Evolutionary conservation across 2,329 filamentous ascomycete species (phyloP).

Genomic region (Scortechinia acanthostroma): DNA sequence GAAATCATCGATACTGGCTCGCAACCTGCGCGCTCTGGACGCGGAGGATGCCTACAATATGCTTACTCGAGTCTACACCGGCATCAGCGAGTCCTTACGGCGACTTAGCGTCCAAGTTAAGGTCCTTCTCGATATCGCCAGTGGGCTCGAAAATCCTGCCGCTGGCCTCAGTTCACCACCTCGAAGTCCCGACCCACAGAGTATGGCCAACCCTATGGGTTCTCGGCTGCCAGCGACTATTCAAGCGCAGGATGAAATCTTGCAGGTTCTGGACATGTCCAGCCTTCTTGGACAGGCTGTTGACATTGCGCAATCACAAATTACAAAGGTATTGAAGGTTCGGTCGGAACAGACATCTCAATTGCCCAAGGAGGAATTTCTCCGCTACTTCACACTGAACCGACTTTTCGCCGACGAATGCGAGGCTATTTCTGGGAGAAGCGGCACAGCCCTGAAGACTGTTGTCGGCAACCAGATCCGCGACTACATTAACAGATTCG

Average conservation of each 20-base stretch:
- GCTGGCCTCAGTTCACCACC: background rate
- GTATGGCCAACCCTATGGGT: background rate
- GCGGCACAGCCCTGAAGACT: slow-evolving; percentile 48
- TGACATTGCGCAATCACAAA: slow-evolving; percentile 56
- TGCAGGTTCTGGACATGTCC: slow-evolving; percentile 58
- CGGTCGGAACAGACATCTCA: slow-evolving; percentile 50
- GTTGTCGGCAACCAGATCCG: slow-evolving; percentile 56
- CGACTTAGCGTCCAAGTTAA: background rate
- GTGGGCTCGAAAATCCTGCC: background rate
- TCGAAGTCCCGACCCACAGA: background rate
- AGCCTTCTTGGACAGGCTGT: slow-evolving; percentile 60
- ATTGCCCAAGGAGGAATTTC: slow-evolving; percentile 44
- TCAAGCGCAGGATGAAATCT: slow-evolving; percentile 45
- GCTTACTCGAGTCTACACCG: background rate
- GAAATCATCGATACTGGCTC: slow-evolving; percentile 6
- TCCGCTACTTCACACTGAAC: slow-evolving; percentile 56
- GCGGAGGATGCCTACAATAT: background rate
- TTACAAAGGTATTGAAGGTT: slow-evolving; percentile 57
- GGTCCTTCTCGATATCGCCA: slow-evolving; percentile 1
- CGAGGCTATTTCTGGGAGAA: slow-evolving; percentile 56
- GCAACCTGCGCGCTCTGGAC: background rate
- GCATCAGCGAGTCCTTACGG: background rate
- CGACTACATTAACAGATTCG: slow-evolving; percentile 50
- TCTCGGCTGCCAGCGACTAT: slow-evolving; percentile 10
- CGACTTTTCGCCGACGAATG: slow-evolving; percentile 60